phyloP scores from a whole-genome alignment of 371 early-diverging fungal species.

The Syncephalastrum racemosum region DNA sequence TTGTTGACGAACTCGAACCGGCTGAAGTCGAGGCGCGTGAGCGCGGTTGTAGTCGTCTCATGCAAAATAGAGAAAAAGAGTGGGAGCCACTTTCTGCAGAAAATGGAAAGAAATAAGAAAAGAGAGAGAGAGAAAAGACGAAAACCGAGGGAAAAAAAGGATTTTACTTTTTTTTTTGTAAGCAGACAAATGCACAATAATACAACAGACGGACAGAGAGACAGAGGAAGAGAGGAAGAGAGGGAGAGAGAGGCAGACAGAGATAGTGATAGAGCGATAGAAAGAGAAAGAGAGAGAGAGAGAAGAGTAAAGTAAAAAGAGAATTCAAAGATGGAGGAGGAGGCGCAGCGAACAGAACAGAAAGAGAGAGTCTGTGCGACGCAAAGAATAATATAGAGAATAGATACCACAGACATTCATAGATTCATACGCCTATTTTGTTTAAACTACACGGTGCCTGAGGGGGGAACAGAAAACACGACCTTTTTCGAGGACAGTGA shows the following conservation, averaged over 20 bases:
- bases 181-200: not conserved
- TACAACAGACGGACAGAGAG: constrained; percentile 1
- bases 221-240: not conserved
- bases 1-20: too few relatives aligned
- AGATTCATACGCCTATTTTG: too few relatives aligned
- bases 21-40: too few relatives aligned
- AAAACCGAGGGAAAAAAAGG: too few relatives aligned
- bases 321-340: constrained; percentile 1
- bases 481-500: constrained; percentile 39
- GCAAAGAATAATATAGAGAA: constrained; percentile 3
- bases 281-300: constrained; percentile 4
- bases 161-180: constrained; percentile 1
- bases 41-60: too few relatives aligned
- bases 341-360: constrained; percentile 5
- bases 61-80: too few relatives aligned
- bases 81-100: too few relatives aligned
- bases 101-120: too few relatives aligned
- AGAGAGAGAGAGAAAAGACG: too few relatives aligned
- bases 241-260: not conserved
- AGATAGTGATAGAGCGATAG: not conserved
- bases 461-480: constrained; percentile 30
- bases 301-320: not conserved
- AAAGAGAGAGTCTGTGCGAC: not conserved
- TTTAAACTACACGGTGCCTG: not conserved
- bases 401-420: too few relatives aligned